Evolutionary conservation across 2,329 filamentous ascomycete genomes (phyloP).

Genomic region (Tolypocladium cylindrosporum): DNA sequence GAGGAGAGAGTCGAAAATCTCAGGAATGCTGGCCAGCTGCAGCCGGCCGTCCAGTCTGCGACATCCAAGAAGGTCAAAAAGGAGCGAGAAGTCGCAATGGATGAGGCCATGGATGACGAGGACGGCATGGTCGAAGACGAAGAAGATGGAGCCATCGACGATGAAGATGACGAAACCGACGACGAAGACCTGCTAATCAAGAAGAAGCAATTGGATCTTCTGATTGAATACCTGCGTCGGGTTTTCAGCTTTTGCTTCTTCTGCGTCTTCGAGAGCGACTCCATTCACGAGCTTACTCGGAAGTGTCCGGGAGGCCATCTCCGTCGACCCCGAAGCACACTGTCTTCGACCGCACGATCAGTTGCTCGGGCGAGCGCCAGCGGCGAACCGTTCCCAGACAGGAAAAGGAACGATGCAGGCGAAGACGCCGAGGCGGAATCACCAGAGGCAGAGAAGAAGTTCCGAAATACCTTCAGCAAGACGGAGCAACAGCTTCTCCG

Average conservation of each 20-base stretch:
- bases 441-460: slow-evolving; percentile 57
- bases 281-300: slow-evolving; percentile 85
- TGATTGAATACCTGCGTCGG: slow-evolving; percentile 91
- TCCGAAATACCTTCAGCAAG: slow-evolving; percentile 60
- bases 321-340: slow-evolving; percentile 75
- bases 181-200: slow-evolving; percentile 82
- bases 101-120: slow-evolving; percentile 53
- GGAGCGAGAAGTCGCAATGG: slow-evolving; percentile 47
- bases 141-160: slow-evolving; percentile 68
- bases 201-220: slow-evolving; percentile 93
- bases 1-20: slow-evolving; percentile 81
- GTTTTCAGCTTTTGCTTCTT: slow-evolving; percentile 99
- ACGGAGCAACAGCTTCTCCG: slow-evolving; percentile 85
- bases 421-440: slow-evolving; percentile 44
- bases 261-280: slow-evolving; percentile 97
- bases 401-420: slow-evolving; percentile 61
- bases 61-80: slow-evolving; percentile 51
- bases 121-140: slow-evolving; percentile 66
- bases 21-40: slow-evolving; percentile 64
- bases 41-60: slow-evolving; percentile 48
- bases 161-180: slow-evolving; percentile 86
- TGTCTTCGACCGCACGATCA: slow-evolving; percentile 72
- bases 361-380: slow-evolving; percentile 77
- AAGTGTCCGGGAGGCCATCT: slow-evolving; percentile 98
- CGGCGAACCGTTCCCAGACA: slow-evolving; percentile 74